Evolutionary conservation across 1,139 yeast species (phyloP).

Genomic region (Trichomonascaceae sp.): DNA sequence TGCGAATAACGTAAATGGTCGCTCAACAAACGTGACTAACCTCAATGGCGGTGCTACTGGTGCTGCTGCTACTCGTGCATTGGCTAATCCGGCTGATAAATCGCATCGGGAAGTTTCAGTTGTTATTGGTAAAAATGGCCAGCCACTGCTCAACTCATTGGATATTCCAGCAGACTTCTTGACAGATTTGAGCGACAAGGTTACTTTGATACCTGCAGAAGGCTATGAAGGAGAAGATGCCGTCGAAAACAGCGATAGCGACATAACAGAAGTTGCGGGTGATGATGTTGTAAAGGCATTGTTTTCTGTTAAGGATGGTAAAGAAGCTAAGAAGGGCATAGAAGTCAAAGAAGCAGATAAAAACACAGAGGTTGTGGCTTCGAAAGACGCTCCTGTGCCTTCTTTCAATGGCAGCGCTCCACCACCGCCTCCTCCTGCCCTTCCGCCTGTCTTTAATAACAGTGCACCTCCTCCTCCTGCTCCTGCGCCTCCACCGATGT

Average conservation of each 20-base stretch:
- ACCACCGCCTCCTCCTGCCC: slow-evolving; percentile 33
- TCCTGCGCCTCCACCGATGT: slow-evolving; percentile 25
- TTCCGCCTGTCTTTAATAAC: slow-evolving; percentile 17
- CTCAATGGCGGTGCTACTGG: not conserved
- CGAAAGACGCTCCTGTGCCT: slow-evolving; percentile 5
- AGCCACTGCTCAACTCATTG: not conserved
- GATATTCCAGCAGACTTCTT: slow-evolving; percentile 11
- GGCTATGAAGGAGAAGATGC: not conserved
- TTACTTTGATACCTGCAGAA: slow-evolving; percentile 3
- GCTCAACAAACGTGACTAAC: not conserved
- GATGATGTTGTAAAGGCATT: slow-evolving; percentile 9
- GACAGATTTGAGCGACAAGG: slow-evolving; percentile 12
- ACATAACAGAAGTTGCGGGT: slow-evolving; percentile 4
- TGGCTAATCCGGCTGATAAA: not conserved
- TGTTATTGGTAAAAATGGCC: not conserved
- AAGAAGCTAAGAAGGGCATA: not conserved
- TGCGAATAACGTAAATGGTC: not conserved
- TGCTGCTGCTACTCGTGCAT: not conserved
- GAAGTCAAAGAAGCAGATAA: not conserved
- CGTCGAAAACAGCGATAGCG: slow-evolving; percentile 1
- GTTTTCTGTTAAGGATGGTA: not conserved
- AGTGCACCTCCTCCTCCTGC: slow-evolving; percentile 34
- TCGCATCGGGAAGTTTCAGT: not conserved
- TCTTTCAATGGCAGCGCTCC: slow-evolving; percentile 9
- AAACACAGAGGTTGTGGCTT: not conserved